Conservation (phyloP, 148 eudicot species). For the Fagopyrum homotropicum region DNA sequence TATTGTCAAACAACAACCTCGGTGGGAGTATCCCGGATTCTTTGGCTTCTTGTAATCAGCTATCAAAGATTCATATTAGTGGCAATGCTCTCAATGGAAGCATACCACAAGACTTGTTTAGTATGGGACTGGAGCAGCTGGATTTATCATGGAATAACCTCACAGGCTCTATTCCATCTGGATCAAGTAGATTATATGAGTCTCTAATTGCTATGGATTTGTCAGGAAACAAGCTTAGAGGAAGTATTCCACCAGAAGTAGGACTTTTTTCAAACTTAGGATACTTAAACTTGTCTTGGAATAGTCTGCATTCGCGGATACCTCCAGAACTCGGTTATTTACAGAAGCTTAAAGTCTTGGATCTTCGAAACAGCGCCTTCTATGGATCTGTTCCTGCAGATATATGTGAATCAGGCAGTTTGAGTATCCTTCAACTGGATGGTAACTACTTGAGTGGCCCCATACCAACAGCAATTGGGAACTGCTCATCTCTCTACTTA, state of each 20-base stretch:
- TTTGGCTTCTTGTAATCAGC: constrained; percentile 31
- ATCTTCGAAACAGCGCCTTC: constrained; percentile 52
- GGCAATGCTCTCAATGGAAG: constrained; percentile 53
- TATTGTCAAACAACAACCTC: constrained; percentile 47
- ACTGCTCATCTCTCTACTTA: constrained; percentile 77
- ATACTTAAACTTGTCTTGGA: constrained; percentile 83
- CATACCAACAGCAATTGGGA: constrained; percentile 71
- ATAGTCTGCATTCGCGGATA: constrained; percentile 53
- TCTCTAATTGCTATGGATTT: constrained; percentile 60
- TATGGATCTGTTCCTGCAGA: constrained; percentile 64
- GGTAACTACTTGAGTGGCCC: constrained; percentile 65
- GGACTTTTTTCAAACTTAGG: constrained; percentile 62
- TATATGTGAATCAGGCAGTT: constrained; percentile 68
- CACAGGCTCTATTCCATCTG: constrained; percentile 58
- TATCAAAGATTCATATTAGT: constrained; percentile 40
- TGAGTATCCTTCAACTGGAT: constrained; percentile 82
- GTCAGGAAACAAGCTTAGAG: constrained; percentile 57
- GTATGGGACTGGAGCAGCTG: constrained; percentile 46
- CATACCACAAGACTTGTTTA: constrained; percentile 64
- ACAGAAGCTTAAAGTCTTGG: constrained; percentile 62
- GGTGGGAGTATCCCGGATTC: constrained; percentile 54
- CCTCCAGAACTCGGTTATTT: constrained; percentile 82
- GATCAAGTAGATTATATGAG: constrained; percentile 45
- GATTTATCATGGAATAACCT: constrained; percentile 67
- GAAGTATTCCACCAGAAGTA: constrained; percentile 71